A percentile compares a stretch with the other conserved stretches of the same genome.
These are phyloP conservation scores for Trypanosoma vivax DNA, from an alignment of 208 protist genomes.

Conservation along the genomic window DNA sequence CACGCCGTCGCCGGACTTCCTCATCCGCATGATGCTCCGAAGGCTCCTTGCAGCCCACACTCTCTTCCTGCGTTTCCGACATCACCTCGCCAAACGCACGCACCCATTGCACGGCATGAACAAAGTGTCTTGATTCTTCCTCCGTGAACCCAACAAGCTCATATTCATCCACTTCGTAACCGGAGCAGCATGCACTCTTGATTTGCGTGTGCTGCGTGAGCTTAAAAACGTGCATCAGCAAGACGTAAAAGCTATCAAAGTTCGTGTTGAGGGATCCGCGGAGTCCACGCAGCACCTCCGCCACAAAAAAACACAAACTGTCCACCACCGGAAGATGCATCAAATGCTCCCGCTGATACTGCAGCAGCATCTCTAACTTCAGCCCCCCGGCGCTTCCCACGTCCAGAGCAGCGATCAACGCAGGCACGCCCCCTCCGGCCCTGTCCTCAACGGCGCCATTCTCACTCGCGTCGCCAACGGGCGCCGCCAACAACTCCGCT, in stretches of 20 bases:
- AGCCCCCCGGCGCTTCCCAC: too few species aligned
- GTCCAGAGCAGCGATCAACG: not conserved
- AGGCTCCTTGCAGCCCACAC: not conserved
- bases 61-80: not conserved
- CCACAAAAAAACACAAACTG: constrained; percentile 49
- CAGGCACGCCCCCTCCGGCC: constrained; percentile 17
- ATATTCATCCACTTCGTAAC: not conserved
- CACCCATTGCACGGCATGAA: constrained; percentile 7
- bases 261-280: constrained; percentile 71
- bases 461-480: constrained; percentile 12
- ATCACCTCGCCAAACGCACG: not conserved
- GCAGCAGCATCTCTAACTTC: constrained; percentile 12
- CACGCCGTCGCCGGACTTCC: not conserved
- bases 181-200: not conserved
- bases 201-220: constrained; percentile 3
- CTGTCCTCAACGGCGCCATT: not conserved
- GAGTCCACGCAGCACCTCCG: constrained; percentile 77
- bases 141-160: constrained; percentile 17
- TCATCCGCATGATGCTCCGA: not conserved
- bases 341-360: constrained; percentile 40
- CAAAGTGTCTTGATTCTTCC: constrained; percentile 1
- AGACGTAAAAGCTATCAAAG: constrained; percentile 64
- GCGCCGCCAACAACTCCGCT: not conserved
- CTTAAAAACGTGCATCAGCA: constrained; percentile 38
- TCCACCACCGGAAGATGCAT: constrained; percentile 54